Conservation (phyloP, 2,329 filamentous ascomycete species). For the Arthrobotrys sinensis region DNA sequence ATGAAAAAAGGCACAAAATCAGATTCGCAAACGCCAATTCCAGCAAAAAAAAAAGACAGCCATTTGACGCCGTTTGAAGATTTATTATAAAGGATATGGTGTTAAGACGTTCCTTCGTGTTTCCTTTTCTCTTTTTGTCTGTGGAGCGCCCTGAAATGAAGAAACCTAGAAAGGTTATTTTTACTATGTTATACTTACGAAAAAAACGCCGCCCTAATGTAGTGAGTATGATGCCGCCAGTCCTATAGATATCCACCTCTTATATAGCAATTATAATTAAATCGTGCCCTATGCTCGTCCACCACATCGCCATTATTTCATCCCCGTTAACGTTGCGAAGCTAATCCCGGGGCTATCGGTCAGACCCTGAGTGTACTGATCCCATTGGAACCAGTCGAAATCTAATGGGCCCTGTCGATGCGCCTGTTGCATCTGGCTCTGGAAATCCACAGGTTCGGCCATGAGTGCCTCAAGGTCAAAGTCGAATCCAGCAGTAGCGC, state of each 20-base stretch:
- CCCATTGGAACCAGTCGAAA: constrained; percentile 65
- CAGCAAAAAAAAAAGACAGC: neutral
- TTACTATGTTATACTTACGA: constrained; percentile 18
- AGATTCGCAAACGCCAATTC: constrained; percentile 15
- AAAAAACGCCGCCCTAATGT: constrained; percentile 37
- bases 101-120: constrained; percentile 14
- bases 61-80: constrained; percentile 30
- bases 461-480: constrained; percentile 63
- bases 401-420: constrained; percentile 63
- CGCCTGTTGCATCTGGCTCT: constrained; percentile 64
- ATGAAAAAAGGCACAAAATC: neutral
- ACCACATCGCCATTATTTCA: constrained; percentile 4
- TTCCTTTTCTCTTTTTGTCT: neutral
- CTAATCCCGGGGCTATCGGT: constrained; percentile 54
- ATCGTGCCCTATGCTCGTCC: neutral
- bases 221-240: neutral
- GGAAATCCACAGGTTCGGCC: constrained; percentile 63
- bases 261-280: neutral
- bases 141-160: neutral
- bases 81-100: constrained; percentile 31
- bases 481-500: constrained; percentile 60
- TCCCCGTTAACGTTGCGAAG: constrained; percentile 44
- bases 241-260: neutral
- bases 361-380: constrained; percentile 58
- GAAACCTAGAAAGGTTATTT: neutral